These are phyloP conservation scores for Penicillium lagena DNA, from an alignment of 495 filamentous ascomycete species.

Conservation along the genomic window DNA sequence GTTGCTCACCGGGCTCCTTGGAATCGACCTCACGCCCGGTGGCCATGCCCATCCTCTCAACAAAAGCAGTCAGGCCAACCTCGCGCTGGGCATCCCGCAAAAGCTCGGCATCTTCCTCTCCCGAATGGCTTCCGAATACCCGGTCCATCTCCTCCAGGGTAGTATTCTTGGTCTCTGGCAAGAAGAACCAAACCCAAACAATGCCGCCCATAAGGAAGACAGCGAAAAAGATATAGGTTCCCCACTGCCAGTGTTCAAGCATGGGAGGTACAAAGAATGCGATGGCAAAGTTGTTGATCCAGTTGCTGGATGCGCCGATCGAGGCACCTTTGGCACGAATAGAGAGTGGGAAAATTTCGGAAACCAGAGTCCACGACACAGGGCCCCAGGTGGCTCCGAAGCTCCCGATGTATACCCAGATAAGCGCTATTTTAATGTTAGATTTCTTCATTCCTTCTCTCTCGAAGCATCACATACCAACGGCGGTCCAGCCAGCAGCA, in stretches of 20 bases:
- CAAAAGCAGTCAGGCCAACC: constrained; percentile 18
- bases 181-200: constrained; percentile 40
- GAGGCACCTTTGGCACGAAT: constrained; percentile 40
- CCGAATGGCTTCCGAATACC: constrained; percentile 35
- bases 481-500: constrained; percentile 36
- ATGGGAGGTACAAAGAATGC: constrained; percentile 42
- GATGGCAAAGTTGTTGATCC: constrained; percentile 46
- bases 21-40: constrained; percentile 14
- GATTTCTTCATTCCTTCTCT: constrained; percentile 19
- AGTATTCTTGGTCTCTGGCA: constrained; percentile 55
- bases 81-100: constrained; percentile 22
- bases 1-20: constrained; percentile 9
- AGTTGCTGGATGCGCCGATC: constrained; percentile 36
- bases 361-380: constrained; percentile 18
- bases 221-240: constrained; percentile 43
- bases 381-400: constrained; percentile 62
- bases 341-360: constrained; percentile 39
- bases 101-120: constrained; percentile 26
- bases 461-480: constrained; percentile 25
- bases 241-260: constrained; percentile 38
- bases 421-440: constrained; percentile 18
- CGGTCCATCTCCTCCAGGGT: constrained; percentile 61
- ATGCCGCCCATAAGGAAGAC: constrained; percentile 27
- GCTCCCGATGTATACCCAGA: constrained; percentile 32
- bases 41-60: constrained; percentile 12